Evolutionary conservation across 108 stramenopile species (phyloP).

Genomic region (Nitzschia putrida): DNA sequence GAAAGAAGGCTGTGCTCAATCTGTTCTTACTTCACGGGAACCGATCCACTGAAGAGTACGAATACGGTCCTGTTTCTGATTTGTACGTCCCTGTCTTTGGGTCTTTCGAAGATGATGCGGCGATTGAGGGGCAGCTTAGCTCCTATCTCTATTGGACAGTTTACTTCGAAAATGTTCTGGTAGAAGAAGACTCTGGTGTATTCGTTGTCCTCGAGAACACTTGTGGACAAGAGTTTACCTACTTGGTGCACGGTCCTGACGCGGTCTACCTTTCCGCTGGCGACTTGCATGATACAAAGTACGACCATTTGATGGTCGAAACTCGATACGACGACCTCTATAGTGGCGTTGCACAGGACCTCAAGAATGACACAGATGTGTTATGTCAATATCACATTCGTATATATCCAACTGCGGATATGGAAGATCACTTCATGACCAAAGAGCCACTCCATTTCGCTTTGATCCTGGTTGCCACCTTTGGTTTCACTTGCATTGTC

Average conservation of each 20-base stretch:
- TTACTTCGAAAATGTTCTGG: conserved; percentile 11
- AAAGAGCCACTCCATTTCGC: conserved; percentile 4
- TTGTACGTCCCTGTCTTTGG: conserved; percentile 8
- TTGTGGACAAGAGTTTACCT: conserved; percentile 37
- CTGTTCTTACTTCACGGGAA: conserved; percentile 1
- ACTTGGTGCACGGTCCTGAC: conserved; percentile 25
- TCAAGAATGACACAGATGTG: neutral
- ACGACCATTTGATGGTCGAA: neutral
- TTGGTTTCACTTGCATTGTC: conserved; percentile 5
- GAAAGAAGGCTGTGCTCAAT: neutral
- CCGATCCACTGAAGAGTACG: neutral
- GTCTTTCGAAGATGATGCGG: neutral
- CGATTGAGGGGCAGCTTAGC: neutral
- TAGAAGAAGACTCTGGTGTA: conserved; percentile 19
- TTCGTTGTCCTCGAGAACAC: conserved; percentile 40
- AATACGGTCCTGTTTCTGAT: conserved; percentile 2
- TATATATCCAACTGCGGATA: neutral
- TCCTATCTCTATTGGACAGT: conserved; percentile 2
- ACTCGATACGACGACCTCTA: neutral
- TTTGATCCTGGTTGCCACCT: neutral
- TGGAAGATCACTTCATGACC: neutral
- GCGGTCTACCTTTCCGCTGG: conserved; percentile 19
- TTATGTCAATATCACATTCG: neutral
- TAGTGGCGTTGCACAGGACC: neutral
- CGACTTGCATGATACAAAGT: conserved; percentile 23